These are phyloP conservation scores for Metschnikowia noctiluminum DNA, from an alignment of 805 yeast genomes.

Conservation along the genomic window DNA sequence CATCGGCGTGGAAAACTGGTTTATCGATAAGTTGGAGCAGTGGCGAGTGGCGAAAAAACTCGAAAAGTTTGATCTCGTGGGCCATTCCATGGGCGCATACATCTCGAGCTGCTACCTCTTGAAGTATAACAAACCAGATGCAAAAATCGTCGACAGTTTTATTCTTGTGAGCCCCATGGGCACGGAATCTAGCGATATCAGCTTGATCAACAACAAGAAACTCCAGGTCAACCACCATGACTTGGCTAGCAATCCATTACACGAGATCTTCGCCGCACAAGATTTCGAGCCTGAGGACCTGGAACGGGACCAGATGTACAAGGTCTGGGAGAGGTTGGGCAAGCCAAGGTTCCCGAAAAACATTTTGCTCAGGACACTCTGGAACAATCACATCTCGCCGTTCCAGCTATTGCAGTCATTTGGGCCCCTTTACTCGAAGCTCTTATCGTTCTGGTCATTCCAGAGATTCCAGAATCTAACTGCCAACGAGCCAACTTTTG, in stretches of 20 bases:
- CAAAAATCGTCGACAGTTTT: conserved; percentile 20
- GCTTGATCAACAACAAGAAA: conserved; percentile 30
- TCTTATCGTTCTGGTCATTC: conserved; percentile 42
- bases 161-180: conserved; percentile 43
- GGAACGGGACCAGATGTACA: conserved; percentile 15
- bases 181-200: conserved; percentile 35
- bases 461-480: conserved; percentile 33
- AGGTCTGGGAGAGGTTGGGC: conserved; percentile 34
- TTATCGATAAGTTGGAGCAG: conserved; percentile 35
- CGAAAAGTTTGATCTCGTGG: conserved; percentile 29
- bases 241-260: conserved; percentile 33
- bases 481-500: conserved; percentile 1
- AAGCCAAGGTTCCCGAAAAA: conserved; percentile 37
- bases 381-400: conserved; percentile 39
- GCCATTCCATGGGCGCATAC: conserved; percentile 45
- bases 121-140: conserved; percentile 27
- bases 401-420: conserved; percentile 35
- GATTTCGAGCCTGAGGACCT: conserved; percentile 18
- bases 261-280: conserved; percentile 27
- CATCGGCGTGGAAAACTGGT: conserved; percentile 37
- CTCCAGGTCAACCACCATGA: conserved; percentile 35
- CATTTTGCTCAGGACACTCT: conserved; percentile 27
- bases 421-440: conserved; percentile 40
- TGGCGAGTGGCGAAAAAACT: conserved; percentile 31
- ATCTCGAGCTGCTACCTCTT: conserved; percentile 37